A percentile compares a stretch with the other conserved stretches of the same genome.
Conservation (phyloP, 306 rosid genomes). For the Ziziphus jujuba region DNA sequence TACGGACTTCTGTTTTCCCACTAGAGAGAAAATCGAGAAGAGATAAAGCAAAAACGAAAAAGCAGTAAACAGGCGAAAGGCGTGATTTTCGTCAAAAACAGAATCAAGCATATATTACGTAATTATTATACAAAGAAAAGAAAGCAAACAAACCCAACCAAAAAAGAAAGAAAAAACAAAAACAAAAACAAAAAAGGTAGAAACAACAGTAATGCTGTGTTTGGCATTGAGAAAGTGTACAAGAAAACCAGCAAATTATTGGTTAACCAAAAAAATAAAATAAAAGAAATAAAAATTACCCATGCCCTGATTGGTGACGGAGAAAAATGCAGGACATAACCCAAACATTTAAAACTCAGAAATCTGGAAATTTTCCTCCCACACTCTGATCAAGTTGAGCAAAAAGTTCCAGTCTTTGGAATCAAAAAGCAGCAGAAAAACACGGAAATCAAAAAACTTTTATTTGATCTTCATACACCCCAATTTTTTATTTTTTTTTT, state of each 20-base stretch:
- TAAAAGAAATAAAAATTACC: neutral
- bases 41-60: constrained; percentile 51
- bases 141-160: neutral
- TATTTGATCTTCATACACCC: neutral
- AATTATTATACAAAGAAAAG: constrained; percentile 29
- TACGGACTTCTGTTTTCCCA: constrained; percentile 46
- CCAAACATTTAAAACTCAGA: neutral
- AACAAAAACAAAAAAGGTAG: constrained; percentile 4
- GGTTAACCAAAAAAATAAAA: neutral
- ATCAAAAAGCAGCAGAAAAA: neutral
- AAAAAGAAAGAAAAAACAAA: constrained; percentile 16
- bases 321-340: constrained; percentile 7
- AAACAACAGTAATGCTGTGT: constrained; percentile 7
- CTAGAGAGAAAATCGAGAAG: constrained; percentile 49
- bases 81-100: constrained; percentile 57
- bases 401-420: neutral
- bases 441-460: neutral
- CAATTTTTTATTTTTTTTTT: neutral
- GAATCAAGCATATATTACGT: constrained; percentile 36
- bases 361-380: neutral
- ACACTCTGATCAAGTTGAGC: neutral
- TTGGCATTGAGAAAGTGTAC: constrained; percentile 5
- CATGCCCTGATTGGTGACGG: constrained; percentile 7
- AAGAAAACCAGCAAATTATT: neutral
- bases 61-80: constrained; percentile 75